Base-by-base conservation (phyloP, 768 basidiomycete species). In the Mycena rebaudengoi region DNA sequence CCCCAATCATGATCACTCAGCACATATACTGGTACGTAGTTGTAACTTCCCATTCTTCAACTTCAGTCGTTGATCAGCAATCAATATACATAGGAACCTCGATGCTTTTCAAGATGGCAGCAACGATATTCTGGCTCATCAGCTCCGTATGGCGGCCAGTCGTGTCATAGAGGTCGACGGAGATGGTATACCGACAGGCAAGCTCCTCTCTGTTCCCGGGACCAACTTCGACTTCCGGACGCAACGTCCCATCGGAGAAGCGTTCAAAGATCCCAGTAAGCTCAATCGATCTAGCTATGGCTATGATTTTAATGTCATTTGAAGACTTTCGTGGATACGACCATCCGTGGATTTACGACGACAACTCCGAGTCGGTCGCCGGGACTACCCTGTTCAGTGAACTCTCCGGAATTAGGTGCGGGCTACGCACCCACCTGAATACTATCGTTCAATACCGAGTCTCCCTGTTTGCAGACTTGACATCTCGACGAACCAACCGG, bases 1-100 rank as follows among this genome's bases (percentile, higher is more conserved):
- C 86, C 3, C 86, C 86, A 0, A 85, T 86, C 53, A 85, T 87
- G 85, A 70, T 86, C 28, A 85, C 85, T 0, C 83, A 84, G 58
- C 86, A 87, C 64, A 76, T 83, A 30, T 88, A 86, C 69, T 85
- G 83, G 85, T 83, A 41, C 18, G 72, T 52, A 10, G n/a, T n/a
- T n/a, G n/a, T n/a, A n/a, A n/a, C 29, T 33, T 28, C 45, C 4
- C 51, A 33, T 39, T 5, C 11, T 58, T 37, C 4, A n/a, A n/a
- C n/a, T n/a, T n/a, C n/a, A n/a, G n/a, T n/a, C n/a, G 50, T 20
- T 30, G 12, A 16, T 5, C 43, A 20, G 11, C n/a, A 7, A 30
- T 25, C 18, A 37, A 3, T 30, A 45, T 28, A 21, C 29, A 14
- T 41, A 83, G 83, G 82, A 86, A 86, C 64, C 74, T 86, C 14